Evolutionary conservation across 1,284 basidiomycete species (phyloP), one percentile per base, ranked within the genome.

Genomic region (Termitomyces sp.): DNA sequence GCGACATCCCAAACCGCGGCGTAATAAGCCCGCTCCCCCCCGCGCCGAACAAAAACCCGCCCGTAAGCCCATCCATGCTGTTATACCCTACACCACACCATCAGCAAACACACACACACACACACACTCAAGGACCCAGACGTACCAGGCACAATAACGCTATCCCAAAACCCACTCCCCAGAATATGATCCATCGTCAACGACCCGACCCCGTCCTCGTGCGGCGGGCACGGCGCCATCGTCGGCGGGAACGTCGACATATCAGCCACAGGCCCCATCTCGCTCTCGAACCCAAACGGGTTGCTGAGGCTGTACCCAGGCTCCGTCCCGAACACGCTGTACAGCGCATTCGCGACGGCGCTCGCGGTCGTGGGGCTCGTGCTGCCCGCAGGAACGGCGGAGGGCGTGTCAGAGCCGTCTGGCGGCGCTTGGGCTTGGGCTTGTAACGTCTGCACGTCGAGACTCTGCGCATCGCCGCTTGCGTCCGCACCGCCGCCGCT

Each of bases 201-300:
- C 67, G 82, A 77, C 41, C 65, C 71, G 66, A 68, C 77, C 67
- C 58, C 58, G 30, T 83, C 79, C 40, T 77, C 73, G 33, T 70
- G 58, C 40, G 78, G 74, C n/a, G n/a, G n/a, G n/a, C n/a, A n/a
- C n/a, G n/a, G 76, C 40, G 81, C 85, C 86, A 90, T 89, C 49
- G 86, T 90, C 28, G 88, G 88, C 47, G 89, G 88, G 78, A 90
- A 90, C 50, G 84, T 88, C 47, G 85, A 81, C 62, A 90, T 83
- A 66, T 90, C 89, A 57, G 78, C 81, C 17, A 84, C 85, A 7
- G 86, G 88, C 0, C 87, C 86, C 86, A 90, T 90, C 73, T 91
- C 89, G 48, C 88, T 76, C 52, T 83, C 82, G 62, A 88, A 83
- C 57, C 84, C 81, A 69, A 85, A 90, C 61, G 82, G 82, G 57